Percentiles rank a stretch among this genome's conserved stretches.
phyloP scores from a whole-genome alignment of 345 rosid species.

The Passiflora organensis region DNA sequence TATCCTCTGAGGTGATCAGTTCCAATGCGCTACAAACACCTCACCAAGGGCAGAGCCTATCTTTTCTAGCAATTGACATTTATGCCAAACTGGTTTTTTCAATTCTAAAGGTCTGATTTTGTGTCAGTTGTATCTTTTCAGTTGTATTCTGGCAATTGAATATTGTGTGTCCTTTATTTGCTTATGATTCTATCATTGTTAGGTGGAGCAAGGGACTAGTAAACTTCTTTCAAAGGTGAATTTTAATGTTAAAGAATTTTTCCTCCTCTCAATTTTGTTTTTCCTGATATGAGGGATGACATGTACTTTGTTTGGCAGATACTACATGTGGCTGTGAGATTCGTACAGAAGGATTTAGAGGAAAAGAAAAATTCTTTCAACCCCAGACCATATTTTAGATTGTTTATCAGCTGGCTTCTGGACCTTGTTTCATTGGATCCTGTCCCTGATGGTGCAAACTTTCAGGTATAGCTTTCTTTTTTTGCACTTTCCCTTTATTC shows the following conservation, averaged over 20 bases:
- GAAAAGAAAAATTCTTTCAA: slow-evolving; percentile 68
- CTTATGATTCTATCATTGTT: slow-evolving; percentile 28
- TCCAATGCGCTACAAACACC: slow-evolving; percentile 53
- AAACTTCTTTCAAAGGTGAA: slow-evolving; percentile 66
- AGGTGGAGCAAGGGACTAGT: slow-evolving; percentile 73
- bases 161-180: not conserved
- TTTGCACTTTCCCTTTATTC: not conserved
- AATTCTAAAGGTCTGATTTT: slow-evolving; percentile 38
- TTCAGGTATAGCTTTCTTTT: slow-evolving; percentile 51
- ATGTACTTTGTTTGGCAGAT: slow-evolving; percentile 43
- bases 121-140: not conserved
- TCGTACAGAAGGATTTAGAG: slow-evolving; percentile 78
- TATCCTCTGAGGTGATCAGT: slow-evolving; percentile 60
- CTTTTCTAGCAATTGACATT: slow-evolving; percentile 78
- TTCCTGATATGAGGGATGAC: slow-evolving; percentile 1
- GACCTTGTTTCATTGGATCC: slow-evolving; percentile 67
- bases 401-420: slow-evolving; percentile 69
- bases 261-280: not conserved
- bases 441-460: slow-evolving; percentile 56
- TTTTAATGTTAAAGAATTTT: not conserved
- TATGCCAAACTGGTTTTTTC: slow-evolving; percentile 79
- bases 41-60: slow-evolving; percentile 65
- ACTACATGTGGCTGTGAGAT: slow-evolving; percentile 60
- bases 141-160: not conserved
- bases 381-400: slow-evolving; percentile 68